Evolutionary conservation across 306 rosid species (phyloP), one percentile per base, ranked within the genome.

Genomic region (Potentilla sterilis): DNA sequence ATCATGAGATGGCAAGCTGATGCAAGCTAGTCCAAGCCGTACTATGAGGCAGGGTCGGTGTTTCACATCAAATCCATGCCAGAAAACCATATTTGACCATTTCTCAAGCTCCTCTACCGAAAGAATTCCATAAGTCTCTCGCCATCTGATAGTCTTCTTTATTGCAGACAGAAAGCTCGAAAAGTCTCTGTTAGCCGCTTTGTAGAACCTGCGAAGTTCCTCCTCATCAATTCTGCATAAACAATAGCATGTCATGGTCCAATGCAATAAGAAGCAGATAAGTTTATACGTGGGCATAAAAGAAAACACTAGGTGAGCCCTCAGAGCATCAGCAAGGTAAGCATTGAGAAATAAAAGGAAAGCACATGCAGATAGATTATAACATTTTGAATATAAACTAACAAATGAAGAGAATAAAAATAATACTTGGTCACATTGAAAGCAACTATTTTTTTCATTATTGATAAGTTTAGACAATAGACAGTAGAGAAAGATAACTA

Each of bases 41-140:
- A 93, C 90, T 24, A 93, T 70, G 73, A 91, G 97, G 70, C 97
- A 93, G 70, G 96, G 98, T 79, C 87, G 86, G 68, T 68, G 77
- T 83, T 81, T 64, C 78, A 88, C 61, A 84, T 93, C 98, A 77
- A 73, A 88, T 70, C 98, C 98, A 86, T 93, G 98, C 96, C 89
- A 87, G 61, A 85, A 89, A 41, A 93, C 91, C 96, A 91, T 42
- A 72, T 83, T 87, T 68, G 98, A 91, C 97, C 98, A 93, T 61
- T 43, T 74, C 51, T 91, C 92, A 78, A 93, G 92, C 85, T 93
- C 97, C 65, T 86, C 87, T 37, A 63, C 77, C 9, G 97, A 84
- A 74, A 93, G 86, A 76, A 93, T 87, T 77, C 86, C 78, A 68
- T 89, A 93, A 51, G 82, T 91, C 79, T 87, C 86, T 73, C 96